Conservation (phyloP, 108 stramenopile species). For the Pseudonitzschia multiseries region DNA sequence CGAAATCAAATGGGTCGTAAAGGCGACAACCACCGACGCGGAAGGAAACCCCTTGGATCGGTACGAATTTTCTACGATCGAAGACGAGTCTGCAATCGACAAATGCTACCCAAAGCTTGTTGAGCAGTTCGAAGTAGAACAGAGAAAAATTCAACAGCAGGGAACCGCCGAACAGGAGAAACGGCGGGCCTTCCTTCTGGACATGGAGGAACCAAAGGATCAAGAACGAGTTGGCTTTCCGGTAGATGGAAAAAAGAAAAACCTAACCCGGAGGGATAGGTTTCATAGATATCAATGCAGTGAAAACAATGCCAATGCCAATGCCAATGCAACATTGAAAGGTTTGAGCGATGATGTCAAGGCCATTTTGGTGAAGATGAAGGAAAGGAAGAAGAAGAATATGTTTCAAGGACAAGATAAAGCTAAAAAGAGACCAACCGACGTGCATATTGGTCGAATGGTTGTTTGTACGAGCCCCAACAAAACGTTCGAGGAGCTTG, state of each 20-base stretch:
- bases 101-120: constrained; percentile 52
- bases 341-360: constrained; percentile 10
- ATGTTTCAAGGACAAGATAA: background rate
- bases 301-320: constrained; percentile 1
- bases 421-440: background rate
- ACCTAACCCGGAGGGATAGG: background rate
- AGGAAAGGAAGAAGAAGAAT: background rate
- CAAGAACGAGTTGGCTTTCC: background rate
- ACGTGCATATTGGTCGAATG: background rate
- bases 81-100: constrained; percentile 46
- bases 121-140: constrained; percentile 33
- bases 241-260: background rate
- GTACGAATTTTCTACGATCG: constrained; percentile 65
- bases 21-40: constrained; percentile 40
- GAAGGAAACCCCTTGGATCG: constrained; percentile 52
- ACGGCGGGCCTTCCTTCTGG: constrained; percentile 55
- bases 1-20: constrained; percentile 61
- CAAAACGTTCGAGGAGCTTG: background rate
- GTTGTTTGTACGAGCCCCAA: background rate
- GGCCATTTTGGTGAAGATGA: background rate
- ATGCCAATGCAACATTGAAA: background rate
- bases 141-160: constrained; percentile 44
- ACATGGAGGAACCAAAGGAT: background rate
- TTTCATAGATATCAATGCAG: background rate
- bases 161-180: constrained; percentile 52